Conservation (phyloP, 2,329 filamentous ascomycete species). For the Aspergillus luchuensis region DNA sequence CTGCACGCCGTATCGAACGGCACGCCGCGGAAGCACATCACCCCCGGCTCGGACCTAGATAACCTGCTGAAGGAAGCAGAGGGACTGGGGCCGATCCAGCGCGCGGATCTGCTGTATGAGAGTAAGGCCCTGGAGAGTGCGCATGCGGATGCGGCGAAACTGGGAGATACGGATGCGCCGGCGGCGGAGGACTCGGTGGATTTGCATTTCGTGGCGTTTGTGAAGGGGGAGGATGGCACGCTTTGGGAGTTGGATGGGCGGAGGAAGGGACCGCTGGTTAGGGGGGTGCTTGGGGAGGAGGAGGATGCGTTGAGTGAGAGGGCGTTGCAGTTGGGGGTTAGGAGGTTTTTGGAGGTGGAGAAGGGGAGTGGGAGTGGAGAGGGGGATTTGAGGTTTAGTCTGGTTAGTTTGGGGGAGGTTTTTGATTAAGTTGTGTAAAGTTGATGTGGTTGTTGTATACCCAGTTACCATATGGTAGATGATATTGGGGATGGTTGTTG, state of each 20-base stretch:
- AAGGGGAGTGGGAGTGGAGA: constrained; percentile 56
- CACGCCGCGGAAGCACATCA: constrained; percentile 63
- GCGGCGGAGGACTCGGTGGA: constrained; percentile 80
- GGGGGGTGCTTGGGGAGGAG: constrained; percentile 59
- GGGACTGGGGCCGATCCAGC: constrained; percentile 64
- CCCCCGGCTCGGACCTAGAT: constrained; percentile 49
- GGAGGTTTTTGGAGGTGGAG: constrained; percentile 62
- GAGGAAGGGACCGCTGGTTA: constrained; percentile 71
- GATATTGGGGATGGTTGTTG: neutral
- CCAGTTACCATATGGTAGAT: neutral
- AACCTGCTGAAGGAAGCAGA: constrained; percentile 70
- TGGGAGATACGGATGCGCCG: constrained; percentile 78
- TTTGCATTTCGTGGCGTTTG: constrained; percentile 94
- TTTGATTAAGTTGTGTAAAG: constrained; percentile 45
- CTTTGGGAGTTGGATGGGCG: constrained; percentile 82
- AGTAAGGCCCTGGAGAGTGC: constrained; percentile 74
- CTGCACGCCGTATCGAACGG: constrained; percentile 83
- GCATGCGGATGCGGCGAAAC: constrained; percentile 73
- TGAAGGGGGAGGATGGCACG: constrained; percentile 70
- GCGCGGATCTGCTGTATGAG: constrained; percentile 75
- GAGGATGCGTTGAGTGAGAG: constrained; percentile 76
- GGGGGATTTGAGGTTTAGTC: constrained; percentile 61
- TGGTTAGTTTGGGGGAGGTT: constrained; percentile 61
- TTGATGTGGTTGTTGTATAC: neutral
- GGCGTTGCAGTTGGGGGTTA: constrained; percentile 71